Evolutionary conservation across 768 basidiomycete species (phyloP).

Genomic region (Lactarius hengduanensis): DNA sequence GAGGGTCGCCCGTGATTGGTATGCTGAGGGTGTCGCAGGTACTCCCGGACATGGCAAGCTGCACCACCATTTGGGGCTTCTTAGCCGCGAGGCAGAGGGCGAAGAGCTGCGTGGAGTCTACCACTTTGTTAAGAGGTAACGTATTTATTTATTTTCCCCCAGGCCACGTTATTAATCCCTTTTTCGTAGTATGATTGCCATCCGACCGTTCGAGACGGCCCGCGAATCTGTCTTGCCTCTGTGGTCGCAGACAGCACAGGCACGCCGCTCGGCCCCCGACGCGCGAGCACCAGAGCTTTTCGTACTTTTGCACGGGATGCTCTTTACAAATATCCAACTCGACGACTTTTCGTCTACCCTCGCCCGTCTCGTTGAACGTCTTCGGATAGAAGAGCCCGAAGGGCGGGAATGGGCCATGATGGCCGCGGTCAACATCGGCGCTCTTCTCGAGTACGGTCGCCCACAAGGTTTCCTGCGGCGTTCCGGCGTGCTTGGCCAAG

Average conservation of each 20-base stretch:
- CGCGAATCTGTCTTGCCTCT: constrained; percentile 86
- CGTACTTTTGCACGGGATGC: constrained; percentile 91
- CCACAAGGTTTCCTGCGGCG: constrained; percentile 67
- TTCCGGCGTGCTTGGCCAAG: constrained; percentile 46
- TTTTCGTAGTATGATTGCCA: constrained; percentile 76
- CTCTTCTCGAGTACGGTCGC: constrained; percentile 86
- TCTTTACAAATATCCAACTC: constrained; percentile 92
- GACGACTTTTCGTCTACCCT: constrained; percentile 86
- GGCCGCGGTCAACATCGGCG: constrained; percentile 79
- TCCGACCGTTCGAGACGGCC: constrained; percentile 83
- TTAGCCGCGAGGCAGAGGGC: constrained; percentile 78
- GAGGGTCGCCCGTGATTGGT: constrained; percentile 89
- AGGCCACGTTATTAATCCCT: constrained; percentile 1
- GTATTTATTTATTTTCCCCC: constrained; percentile 16
- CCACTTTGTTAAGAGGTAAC: constrained; percentile 92
- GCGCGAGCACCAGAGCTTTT: constrained; percentile 76
- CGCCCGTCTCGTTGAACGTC: constrained; percentile 82
- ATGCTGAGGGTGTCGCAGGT: constrained; percentile 78
- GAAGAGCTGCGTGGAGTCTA: constrained; percentile 87
- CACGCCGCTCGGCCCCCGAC: constrained; percentile 73
- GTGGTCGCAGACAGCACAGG: constrained; percentile 78
- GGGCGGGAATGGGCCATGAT: constrained; percentile 97
- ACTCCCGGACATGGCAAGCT: constrained; percentile 93
- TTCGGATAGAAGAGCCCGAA: constrained; percentile 76
- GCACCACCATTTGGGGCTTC: constrained; percentile 89